A percentile compares a stretch with the other conserved stretches of the same genome.
Conservation (phyloP, 2,329 filamentous ascomycete genomes). For the Plenodomus lindquistii region DNA sequence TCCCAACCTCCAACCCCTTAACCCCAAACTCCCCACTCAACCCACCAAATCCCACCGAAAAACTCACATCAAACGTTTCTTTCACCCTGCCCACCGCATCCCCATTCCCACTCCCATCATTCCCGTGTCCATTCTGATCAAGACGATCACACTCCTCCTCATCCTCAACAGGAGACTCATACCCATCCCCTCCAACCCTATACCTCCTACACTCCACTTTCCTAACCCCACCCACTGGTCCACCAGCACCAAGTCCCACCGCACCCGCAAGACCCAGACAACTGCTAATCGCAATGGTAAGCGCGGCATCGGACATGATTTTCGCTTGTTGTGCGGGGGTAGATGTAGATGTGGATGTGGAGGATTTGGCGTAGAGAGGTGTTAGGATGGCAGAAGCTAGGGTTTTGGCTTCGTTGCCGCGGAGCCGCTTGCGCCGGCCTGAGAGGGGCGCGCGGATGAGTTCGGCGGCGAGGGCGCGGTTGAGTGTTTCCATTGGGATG, state of each 20-base stretch:
- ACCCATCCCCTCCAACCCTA: conserved; percentile 45
- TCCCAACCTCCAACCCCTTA: conserved; percentile 39
- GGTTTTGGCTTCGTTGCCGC: conserved; percentile 52
- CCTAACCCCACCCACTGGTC: conserved; percentile 39
- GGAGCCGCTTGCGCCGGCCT: conserved; percentile 48
- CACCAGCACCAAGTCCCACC: conserved; percentile 45
- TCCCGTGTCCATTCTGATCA: conserved; percentile 5
- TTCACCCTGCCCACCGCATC: conserved; percentile 34
- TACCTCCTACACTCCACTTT: conserved; percentile 49
- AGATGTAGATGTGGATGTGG: conserved; percentile 12
- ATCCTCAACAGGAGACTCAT: conserved; percentile 48
- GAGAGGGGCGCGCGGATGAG: conserved; percentile 51
- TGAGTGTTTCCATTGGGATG: conserved; percentile 46
- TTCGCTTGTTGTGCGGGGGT: conserved; percentile 22
- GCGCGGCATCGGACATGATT: conserved; percentile 40
- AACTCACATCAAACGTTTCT: conserved; percentile 51
- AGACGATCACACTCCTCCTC: conserved; percentile 39
- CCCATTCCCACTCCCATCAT: not conserved
- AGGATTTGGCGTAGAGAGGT: conserved; percentile 40
- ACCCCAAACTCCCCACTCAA: conserved; percentile 49
- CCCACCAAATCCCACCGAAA: conserved; percentile 47
- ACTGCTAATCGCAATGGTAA: conserved; percentile 47
- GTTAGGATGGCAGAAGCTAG: conserved; percentile 51
- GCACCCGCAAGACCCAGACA: conserved; percentile 45
- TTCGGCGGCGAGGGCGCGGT: conserved; percentile 52